Evolutionary conservation across 1,284 basidiomycete species (phyloP).

Genomic region (Ustilago hordei): DNA sequence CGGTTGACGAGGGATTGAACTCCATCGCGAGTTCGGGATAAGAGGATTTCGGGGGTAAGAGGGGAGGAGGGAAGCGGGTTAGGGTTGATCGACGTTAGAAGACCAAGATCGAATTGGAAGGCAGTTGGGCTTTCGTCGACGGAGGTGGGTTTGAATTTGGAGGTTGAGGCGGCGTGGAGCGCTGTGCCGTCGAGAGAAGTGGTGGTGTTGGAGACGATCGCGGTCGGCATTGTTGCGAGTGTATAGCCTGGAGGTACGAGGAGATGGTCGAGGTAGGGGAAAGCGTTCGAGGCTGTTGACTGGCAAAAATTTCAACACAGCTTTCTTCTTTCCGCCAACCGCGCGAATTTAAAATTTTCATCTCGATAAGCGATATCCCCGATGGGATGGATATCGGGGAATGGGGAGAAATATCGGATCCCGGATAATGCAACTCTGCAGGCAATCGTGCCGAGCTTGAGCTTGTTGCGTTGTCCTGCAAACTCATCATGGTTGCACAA

Average conservation of each 20-base stretch:
- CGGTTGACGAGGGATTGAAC: slow-evolving; percentile 83
- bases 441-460: not conserved
- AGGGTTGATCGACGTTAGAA: slow-evolving; percentile 86
- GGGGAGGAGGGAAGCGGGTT: slow-evolving; percentile 85
- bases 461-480: not conserved
- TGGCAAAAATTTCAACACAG: not conserved
- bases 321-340: slow-evolving; percentile 8
- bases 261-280: not conserved
- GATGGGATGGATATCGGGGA: slow-evolving; percentile 2
- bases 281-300: not conserved
- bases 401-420: slow-evolving; percentile 20
- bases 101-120: slow-evolving; percentile 83
- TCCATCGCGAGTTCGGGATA: slow-evolving; percentile 84
- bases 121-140: slow-evolving; percentile 78
- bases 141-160: slow-evolving; percentile 50
- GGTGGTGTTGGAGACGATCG: slow-evolving; percentile 29
- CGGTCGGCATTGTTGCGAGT: slow-evolving; percentile 24
- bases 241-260: not conserved
- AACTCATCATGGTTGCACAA: not conserved
- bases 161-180: slow-evolving; percentile 36
- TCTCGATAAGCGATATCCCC: slow-evolving; percentile 17
- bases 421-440: slow-evolving; percentile 13
- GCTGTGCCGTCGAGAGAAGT: slow-evolving; percentile 46
- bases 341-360: slow-evolving; percentile 24
- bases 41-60: slow-evolving; percentile 77